Base-by-base conservation (phyloP, 164 flowering plant species). In the Kalanchoe fedtschenkoi region DNA sequence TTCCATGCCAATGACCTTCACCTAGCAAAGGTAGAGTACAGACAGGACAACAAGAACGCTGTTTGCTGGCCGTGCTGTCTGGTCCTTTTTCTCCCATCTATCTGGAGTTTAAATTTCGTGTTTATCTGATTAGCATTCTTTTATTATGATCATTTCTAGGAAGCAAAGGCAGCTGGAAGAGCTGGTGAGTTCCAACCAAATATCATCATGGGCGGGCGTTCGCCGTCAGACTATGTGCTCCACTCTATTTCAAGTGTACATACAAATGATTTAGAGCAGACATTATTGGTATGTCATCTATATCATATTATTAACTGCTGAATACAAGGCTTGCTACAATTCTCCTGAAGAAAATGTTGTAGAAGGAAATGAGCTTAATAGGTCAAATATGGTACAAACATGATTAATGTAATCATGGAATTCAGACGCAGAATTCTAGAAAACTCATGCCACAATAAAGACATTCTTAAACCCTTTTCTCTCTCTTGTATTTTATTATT, bases 241-340 rank as follows among this genome's bases (percentile, higher is more conserved):
- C 86, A 74, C 39, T 76, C 85, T 46, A 44, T 90, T 59, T 83
- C 99, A 61, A 81, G 67, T 65, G 88, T 91, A 53, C 87, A 74
- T 58, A 76, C 93, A 28, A 95, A 79, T 76, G 91, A 95, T 76
- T 73, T 95, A 70, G 99, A 91, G 75, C 96, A 87, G 69, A 82
- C 99, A 29, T 71, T 95, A 63, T 70, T 95, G 81, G 99, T 95
- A 83, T 39, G 75, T 41, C 15, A 56, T 17, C 19, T 16, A 15
- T 22, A 26, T 65, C 15, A 32, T 32, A 11, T 30, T 58, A 0
- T n/a, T 34, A 58, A 16, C 44, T 61, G 55, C 35, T 41, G 29
- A 34, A 44, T 56, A 58, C 44, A 43, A 46, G 10, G 38, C 30
- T 44, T 54, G 29, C 29, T 47, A 53, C n/a, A n/a, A n/a, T n/a